Conservation (phyloP, 495 filamentous ascomycete species). For the Podospora pseudocomata region DNA sequence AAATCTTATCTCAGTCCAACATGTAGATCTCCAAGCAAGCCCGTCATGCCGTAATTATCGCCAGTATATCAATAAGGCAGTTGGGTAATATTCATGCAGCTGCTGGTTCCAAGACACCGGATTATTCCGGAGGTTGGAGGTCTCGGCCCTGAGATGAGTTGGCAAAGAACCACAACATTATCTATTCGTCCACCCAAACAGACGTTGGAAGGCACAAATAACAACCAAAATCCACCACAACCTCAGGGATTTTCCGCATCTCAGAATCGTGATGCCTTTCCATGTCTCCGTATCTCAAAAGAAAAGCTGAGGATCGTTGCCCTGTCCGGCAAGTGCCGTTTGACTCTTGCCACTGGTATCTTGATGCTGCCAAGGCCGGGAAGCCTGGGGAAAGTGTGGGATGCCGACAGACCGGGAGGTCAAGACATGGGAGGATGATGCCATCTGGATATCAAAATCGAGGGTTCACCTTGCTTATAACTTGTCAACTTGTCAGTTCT, state of each 20-base stretch:
- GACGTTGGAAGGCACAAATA: neutral
- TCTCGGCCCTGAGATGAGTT: neutral
- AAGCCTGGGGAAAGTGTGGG: slow-evolving; percentile 3
- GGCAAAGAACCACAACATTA: neutral
- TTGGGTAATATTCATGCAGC: neutral
- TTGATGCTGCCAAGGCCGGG: neutral
- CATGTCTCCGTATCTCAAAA: neutral
- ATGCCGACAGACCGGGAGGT: neutral
- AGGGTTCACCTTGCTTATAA: slow-evolving; percentile 3
- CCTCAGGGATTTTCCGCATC: neutral
- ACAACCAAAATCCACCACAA: neutral
- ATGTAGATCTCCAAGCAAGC: no score
- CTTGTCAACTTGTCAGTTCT: neutral
- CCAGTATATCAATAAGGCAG: no score
- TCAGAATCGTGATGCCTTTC: no score
- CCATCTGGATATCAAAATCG: neutral
- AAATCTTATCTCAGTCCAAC: no score
- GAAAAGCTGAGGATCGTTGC: neutral
- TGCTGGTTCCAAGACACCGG: neutral
- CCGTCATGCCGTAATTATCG: no score
- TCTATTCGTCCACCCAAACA: neutral
- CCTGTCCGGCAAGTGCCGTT: slow-evolving; percentile 4
- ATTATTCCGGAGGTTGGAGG: neutral
- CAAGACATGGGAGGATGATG: neutral
- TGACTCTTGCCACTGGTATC: neutral